Evolutionary conservation across 2,329 filamentous ascomycete species (phyloP).

Genomic region (Talaromyces sp.): DNA sequence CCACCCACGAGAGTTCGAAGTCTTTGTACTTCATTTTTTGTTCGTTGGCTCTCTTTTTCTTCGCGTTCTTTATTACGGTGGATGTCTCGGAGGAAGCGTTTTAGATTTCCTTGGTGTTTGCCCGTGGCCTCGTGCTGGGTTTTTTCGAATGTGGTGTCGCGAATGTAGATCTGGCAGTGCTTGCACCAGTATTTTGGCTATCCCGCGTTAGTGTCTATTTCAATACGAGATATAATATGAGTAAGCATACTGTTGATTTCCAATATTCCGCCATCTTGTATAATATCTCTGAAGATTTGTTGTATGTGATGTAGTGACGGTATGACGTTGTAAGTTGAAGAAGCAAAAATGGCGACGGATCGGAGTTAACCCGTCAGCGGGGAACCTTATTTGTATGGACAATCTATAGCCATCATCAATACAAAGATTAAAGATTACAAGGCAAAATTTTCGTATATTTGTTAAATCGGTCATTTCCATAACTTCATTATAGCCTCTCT

Average conservation of each 20-base stretch:
- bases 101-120: constrained; percentile 80
- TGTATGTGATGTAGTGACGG: neutral
- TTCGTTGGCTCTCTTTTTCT: constrained; percentile 75
- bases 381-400: constrained; percentile 9
- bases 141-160: constrained; percentile 87
- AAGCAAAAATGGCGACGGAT: constrained; percentile 1
- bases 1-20: constrained; percentile 72
- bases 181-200: constrained; percentile 96
- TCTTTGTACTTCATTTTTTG: constrained; percentile 78
- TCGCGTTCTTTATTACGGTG: constrained; percentile 80
- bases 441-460: too few species aligned
- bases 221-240: neutral
- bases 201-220: constrained; percentile 23
- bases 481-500: constrained; percentile 43
- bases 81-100: constrained; percentile 83
- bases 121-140: constrained; percentile 83
- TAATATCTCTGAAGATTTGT: neutral
- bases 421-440: too few species aligned
- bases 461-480: neutral
- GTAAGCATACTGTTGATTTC: constrained; percentile 73
- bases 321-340: constrained; percentile 9
- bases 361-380: constrained; percentile 8
- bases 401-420: neutral
- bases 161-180: constrained; percentile 84
- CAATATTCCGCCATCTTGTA: constrained; percentile 86